Percentiles rank a stretch among this genome's conserved stretches.
phyloP scores from a whole-genome alignment of 192 early-diverging fungal genomes.

The Entomortierella parvispora region DNA sequence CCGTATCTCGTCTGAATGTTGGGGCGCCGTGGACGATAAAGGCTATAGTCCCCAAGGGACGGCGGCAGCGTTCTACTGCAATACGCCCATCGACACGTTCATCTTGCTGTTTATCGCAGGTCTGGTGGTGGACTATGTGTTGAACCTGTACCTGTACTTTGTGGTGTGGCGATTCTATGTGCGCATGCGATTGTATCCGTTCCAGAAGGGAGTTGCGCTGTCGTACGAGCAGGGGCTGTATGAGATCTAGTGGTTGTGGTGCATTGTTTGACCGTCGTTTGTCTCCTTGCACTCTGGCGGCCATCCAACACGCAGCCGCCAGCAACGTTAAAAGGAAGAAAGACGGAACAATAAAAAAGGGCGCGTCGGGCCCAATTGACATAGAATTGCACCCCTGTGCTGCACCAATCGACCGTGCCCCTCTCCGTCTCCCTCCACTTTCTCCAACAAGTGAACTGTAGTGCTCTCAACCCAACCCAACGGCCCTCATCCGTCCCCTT shows the following conservation, averaged over 20 bases:
- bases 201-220: not conserved
- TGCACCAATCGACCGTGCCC: too few species aligned
- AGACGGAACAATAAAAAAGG: too few species aligned
- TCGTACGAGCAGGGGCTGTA: not conserved
- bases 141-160: slow-evolving; percentile 36
- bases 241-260: not conserved
- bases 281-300: not conserved
- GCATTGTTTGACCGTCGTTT: not conserved
- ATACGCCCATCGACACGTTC: slow-evolving; percentile 13
- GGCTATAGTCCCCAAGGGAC: not conserved
- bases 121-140: slow-evolving; percentile 11
- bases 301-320: too few species aligned
- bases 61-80: slow-evolving; percentile 1
- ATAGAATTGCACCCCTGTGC: too few species aligned
- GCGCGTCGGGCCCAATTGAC: too few species aligned
- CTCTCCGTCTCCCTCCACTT: too few species aligned
- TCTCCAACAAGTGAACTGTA: too few species aligned
- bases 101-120: slow-evolving; percentile 10
- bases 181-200: slow-evolving; percentile 16
- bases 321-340: too few species aligned
- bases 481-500: too few species aligned
- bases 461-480: too few species aligned
- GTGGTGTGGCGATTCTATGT: slow-evolving; percentile 26
- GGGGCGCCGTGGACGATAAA: not conserved
- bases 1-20: slow-evolving; percentile 9